phyloP scores from a whole-genome alignment of 495 filamentous ascomycete species.

The Durotheca rogersii region DNA sequence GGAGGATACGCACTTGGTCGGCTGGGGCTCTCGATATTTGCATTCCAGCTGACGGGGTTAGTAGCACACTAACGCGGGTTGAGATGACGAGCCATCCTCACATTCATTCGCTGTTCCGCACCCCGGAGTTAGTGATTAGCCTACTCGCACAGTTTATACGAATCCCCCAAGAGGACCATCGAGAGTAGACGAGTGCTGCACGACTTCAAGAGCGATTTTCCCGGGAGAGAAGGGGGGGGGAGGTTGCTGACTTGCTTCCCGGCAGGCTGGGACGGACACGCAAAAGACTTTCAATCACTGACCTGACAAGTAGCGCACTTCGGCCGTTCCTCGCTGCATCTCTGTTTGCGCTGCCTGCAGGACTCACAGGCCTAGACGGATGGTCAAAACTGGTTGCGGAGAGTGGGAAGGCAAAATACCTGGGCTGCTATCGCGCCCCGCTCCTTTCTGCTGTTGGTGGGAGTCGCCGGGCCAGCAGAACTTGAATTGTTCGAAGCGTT shows the following conservation, averaged over 20 bases:
- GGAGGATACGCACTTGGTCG: slow-evolving; percentile 59
- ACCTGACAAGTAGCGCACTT: slow-evolving; percentile 63
- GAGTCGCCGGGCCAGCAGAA: slow-evolving; percentile 35
- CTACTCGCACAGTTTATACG: slow-evolving; percentile 10
- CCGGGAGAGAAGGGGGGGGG: too few relatives aligned
- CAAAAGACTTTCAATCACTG: slow-evolving; percentile 25
- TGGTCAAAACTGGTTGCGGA: slow-evolving; percentile 2
- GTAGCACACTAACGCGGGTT: slow-evolving; percentile 15
- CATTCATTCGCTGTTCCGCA: slow-evolving; percentile 31
- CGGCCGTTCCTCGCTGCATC: slow-evolving; percentile 84
- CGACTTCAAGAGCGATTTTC: slow-evolving; percentile 4
- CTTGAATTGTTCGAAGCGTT: slow-evolving; percentile 27
- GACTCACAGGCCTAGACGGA: slow-evolving; percentile 68
- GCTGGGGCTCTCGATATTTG: slow-evolving; percentile 60
- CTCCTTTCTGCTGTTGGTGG: slow-evolving; percentile 41
- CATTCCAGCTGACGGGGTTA: slow-evolving; percentile 52
- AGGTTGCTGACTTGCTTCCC: slow-evolving; percentile 1
- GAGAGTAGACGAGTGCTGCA: slow-evolving; percentile 8
- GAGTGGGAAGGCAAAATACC: slow-evolving; percentile 32
- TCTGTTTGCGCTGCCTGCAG: slow-evolving; percentile 81
- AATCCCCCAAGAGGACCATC: slow-evolving; percentile 7
- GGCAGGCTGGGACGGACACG: slow-evolving; percentile 1
- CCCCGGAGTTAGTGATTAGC: slow-evolving; percentile 30
- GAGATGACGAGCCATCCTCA: slow-evolving; percentile 18
- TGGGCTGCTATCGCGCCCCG: slow-evolving; percentile 52